A percentile compares a stretch with the other conserved stretches of the same genome.
Evolutionary conservation across 2,329 filamentous ascomycete genomes (phyloP).

Genomic region (Cephalotrichum gorgonifer): DNA sequence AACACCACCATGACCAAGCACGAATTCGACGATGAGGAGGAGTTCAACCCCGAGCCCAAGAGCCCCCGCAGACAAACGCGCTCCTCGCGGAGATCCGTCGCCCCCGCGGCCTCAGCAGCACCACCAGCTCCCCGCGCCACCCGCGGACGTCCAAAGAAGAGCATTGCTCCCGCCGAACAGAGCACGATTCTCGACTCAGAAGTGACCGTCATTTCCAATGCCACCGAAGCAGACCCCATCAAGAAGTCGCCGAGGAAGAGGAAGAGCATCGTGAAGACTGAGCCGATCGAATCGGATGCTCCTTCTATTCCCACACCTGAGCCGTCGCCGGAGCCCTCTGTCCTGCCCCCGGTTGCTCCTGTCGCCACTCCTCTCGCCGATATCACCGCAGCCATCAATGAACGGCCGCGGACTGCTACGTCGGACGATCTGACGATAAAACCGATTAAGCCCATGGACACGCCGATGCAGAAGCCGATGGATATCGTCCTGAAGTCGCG

Average conservation of each 20-base stretch:
- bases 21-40: conserved; percentile 58
- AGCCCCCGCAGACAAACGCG: conserved; percentile 42
- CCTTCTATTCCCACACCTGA: conserved; percentile 37
- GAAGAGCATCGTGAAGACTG: conserved; percentile 42
- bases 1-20: conserved; percentile 39
- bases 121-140: conserved; percentile 32
- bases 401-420: conserved; percentile 29
- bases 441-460: conserved; percentile 66
- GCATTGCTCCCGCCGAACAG: conserved; percentile 19
- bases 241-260: conserved; percentile 49
- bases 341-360: conserved; percentile 27
- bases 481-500: conserved; percentile 87
- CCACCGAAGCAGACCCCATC: conserved; percentile 19
- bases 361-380: conserved; percentile 56
- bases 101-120: conserved; percentile 35
- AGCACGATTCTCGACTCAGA: no score
- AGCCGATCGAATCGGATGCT: conserved; percentile 23
- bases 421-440: conserved; percentile 40
- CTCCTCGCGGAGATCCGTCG: conserved; percentile 28
- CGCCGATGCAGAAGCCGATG: conserved; percentile 78
- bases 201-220: conserved; percentile 17
- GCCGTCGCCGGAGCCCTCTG: conserved; percentile 41
- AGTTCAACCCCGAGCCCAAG: conserved; percentile 66
- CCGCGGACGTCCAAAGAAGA: conserved; percentile 30
- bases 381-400: conserved; percentile 60